Conservation (phyloP, 2,329 filamentous ascomycete species). For the Waltergamsia citrina region DNA sequence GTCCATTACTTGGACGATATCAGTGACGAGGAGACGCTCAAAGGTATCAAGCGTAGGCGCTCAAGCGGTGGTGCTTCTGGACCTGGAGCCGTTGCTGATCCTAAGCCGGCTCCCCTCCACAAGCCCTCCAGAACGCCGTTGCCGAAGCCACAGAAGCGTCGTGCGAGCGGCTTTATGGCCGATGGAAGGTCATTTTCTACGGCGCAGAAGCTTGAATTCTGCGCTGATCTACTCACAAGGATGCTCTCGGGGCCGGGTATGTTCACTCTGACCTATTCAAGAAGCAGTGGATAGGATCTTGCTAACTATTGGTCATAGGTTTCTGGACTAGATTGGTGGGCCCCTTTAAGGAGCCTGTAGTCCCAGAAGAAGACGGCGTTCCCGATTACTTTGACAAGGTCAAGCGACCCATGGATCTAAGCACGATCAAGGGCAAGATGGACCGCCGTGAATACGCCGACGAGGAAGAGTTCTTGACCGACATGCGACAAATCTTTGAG, state of each 20-base stretch:
- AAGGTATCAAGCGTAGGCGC: constrained; percentile 27
- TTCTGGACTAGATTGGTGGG: constrained; percentile 59
- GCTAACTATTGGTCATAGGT: constrained; percentile 23
- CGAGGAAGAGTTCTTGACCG: constrained; percentile 43
- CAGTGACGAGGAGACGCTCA: constrained; percentile 25
- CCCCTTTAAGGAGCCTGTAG: constrained; percentile 50
- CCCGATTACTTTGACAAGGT: constrained; percentile 54
- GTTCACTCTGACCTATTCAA: background rate
- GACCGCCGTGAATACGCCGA: constrained; percentile 39
- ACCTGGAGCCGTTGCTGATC: constrained; percentile 7
- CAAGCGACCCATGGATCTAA: constrained; percentile 52
- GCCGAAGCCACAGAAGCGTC: constrained; percentile 24
- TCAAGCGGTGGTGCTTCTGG: constrained; percentile 13
- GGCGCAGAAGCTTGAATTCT: constrained; percentile 44
- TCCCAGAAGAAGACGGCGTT: constrained; percentile 45
- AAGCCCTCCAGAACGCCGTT: constrained; percentile 17
- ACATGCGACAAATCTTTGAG: constrained; percentile 52
- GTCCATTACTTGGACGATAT: constrained; percentile 38
- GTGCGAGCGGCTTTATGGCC: constrained; percentile 19
- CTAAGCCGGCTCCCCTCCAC: constrained; percentile 15
- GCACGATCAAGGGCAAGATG: constrained; percentile 52
- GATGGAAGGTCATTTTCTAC: constrained; percentile 23
- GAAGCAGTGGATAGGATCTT: background rate
- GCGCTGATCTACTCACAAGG: constrained; percentile 44
- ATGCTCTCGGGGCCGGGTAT: constrained; percentile 55